Conservation (phyloP, 2,329 filamentous ascomycete species). For the Scorias spongiosa region DNA sequence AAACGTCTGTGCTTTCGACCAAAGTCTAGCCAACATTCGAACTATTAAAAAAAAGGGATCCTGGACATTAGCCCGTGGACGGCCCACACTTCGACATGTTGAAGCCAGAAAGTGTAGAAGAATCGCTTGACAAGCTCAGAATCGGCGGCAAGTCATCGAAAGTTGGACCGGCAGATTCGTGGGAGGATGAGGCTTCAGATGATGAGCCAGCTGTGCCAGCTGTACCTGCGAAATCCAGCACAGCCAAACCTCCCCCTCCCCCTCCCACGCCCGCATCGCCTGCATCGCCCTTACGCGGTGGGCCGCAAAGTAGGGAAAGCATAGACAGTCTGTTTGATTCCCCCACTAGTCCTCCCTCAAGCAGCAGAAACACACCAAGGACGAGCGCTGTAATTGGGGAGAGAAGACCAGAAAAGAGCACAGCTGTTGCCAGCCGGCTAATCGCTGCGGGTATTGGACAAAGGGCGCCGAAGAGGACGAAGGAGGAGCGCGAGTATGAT, state of each 20-base stretch:
- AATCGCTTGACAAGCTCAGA: conserved; percentile 19
- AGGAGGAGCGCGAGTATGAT: conserved; percentile 81
- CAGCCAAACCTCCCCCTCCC: conserved; percentile 32
- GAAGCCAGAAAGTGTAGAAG: conserved; percentile 4
- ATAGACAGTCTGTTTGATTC: conserved; percentile 7
- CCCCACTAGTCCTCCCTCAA: background rate
- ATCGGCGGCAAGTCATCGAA: conserved; percentile 14
- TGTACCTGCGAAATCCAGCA: conserved; percentile 18
- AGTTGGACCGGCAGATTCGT: conserved; percentile 43
- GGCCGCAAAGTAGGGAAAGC: background rate
- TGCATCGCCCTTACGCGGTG: conserved; percentile 10
- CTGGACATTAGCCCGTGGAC: too few relatives aligned
- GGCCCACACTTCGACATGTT: background rate
- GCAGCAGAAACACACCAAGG: background rate
- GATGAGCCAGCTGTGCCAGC: conserved; percentile 6
- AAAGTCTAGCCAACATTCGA: too few relatives aligned
- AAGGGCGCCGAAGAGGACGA: conserved; percentile 63
- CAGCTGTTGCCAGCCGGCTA: conserved; percentile 74
- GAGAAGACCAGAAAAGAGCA: conserved; percentile 62
- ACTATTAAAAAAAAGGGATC: too few relatives aligned
- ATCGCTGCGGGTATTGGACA: conserved; percentile 82
- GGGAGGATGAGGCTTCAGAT: conserved; percentile 54
- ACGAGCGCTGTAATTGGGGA: conserved; percentile 10
- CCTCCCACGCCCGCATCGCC: conserved; percentile 54
- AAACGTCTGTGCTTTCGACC: too few relatives aligned